These are phyloP conservation scores for Vickermania spadyakhi DNA, from an alignment of 208 protist species.

Conservation along the genomic window DNA sequence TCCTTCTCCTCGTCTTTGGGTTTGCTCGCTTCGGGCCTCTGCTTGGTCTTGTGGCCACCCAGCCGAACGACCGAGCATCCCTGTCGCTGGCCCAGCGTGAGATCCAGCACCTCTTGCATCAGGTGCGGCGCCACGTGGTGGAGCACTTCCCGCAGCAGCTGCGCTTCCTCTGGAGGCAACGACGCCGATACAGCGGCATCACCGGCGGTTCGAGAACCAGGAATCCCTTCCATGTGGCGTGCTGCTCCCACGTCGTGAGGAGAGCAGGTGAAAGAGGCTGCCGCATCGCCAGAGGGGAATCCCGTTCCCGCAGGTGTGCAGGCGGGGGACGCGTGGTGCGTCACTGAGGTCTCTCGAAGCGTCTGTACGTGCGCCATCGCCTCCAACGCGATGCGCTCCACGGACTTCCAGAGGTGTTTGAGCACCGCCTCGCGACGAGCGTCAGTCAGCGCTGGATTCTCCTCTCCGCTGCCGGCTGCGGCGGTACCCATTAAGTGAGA, in stretches of 20 bases:
- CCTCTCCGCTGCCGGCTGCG: background rate
- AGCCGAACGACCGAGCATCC: too few relatives aligned
- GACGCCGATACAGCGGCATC: too few relatives aligned
- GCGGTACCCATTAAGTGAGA: background rate
- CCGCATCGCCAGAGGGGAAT: too few relatives aligned
- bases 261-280: too few relatives aligned
- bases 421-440: background rate
- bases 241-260: too few relatives aligned
- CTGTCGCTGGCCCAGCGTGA: background rate
- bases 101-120: background rate
- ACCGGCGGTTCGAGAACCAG: too few relatives aligned
- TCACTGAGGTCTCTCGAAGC: too few relatives aligned
- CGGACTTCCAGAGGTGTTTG: background rate
- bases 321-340: too few relatives aligned
- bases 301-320: too few relatives aligned
- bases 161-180: background rate
- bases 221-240: too few relatives aligned
- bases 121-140: background rate
- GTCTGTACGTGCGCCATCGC: too few relatives aligned
- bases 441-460: background rate
- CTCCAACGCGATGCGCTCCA: background rate
- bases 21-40: background rate
- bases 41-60: too few relatives aligned
- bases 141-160: background rate
- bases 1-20: background rate